Evolutionary conservation across 192 early-diverging fungal species (phyloP), one percentile per base, ranked within the genome.

Genomic region (Coemansia sp.): DNA sequence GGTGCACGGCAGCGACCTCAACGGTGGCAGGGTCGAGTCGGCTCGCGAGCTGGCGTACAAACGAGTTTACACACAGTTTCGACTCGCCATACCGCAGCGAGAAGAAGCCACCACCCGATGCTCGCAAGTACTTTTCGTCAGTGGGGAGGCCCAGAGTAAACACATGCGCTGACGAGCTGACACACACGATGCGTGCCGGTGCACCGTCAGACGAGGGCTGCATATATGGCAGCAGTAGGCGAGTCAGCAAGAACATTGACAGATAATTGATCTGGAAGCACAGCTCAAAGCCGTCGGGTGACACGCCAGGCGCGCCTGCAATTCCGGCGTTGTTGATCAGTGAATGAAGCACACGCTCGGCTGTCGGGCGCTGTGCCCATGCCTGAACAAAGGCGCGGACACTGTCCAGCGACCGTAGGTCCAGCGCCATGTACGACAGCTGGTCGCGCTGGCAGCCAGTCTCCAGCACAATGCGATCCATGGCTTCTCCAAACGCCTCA

Each of bases 191-290:
- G 25, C 67, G 64, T 1, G 75, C 75, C 1, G 68, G 69, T 25
- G 48, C 65, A 12, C 25, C 60, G 23, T 29, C 62, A 0, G 22
- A 12, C 0, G 53, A 26, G 22, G 67, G 54, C 16, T 41, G 4
- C 23, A 81, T 5, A 26, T 66, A 58, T 7, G 69, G 69, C 41
- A 81, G 69, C 59, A 81, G 55, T 3, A 76, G 64, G 9, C 74
- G 72, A 1, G 79, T 81, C 35, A 81, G 67, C n/a, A 81, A 67
- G 54, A 76, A 65, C 70, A 76, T 81, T 6, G 73, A 71, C 65
- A 81, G 67, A 47, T 81, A 81, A 64, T 81, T 75, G 61, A 75
- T 71, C 60, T 76, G 73, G 65, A 75, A 81, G 66, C 74, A 75
- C 69, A 75, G 61, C 38, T 81, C 79, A 45, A 75, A 81, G 12